These are phyloP conservation scores for Garcia nutans DNA, from an alignment of 345 rosid species.

Conservation along the genomic window DNA sequence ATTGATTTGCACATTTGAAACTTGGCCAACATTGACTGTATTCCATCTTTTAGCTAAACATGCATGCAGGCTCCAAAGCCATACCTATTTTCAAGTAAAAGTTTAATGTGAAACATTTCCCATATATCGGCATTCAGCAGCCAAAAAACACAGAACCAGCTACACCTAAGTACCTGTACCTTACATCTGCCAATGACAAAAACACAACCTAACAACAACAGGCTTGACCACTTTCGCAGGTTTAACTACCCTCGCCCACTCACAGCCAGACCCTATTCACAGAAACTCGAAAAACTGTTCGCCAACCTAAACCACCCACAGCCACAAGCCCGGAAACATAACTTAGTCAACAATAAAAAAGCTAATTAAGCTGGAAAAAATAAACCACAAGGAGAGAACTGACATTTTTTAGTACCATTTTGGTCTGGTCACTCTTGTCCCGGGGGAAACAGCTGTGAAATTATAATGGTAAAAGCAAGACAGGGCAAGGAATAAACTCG, in stretches of 20 bases:
- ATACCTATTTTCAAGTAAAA: not conserved
- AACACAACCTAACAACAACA: not conserved
- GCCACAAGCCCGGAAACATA: not conserved
- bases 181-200: not conserved
- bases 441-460: not conserved
- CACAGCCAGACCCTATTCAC: not conserved
- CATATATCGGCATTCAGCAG: not conserved
- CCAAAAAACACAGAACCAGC: not conserved
- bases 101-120: not conserved
- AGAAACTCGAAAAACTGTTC: not conserved
- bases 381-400: constrained; percentile 17
- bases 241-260: not conserved
- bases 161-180: not conserved
- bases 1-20: too few species aligned
- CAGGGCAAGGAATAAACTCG: constrained; percentile 94
- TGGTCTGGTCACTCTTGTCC: not conserved
- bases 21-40: too few species aligned
- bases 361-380: constrained; percentile 22
- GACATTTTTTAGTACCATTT: constrained; percentile 19
- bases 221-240: not conserved
- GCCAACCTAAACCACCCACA: not conserved
- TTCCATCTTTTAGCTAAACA: too few species aligned
- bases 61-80: too few species aligned
- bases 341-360: not conserved
- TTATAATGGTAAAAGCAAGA: constrained; percentile 78